Conservation (phyloP, 169 alveolate genomes). For the Plasmodium ovale region DNA sequence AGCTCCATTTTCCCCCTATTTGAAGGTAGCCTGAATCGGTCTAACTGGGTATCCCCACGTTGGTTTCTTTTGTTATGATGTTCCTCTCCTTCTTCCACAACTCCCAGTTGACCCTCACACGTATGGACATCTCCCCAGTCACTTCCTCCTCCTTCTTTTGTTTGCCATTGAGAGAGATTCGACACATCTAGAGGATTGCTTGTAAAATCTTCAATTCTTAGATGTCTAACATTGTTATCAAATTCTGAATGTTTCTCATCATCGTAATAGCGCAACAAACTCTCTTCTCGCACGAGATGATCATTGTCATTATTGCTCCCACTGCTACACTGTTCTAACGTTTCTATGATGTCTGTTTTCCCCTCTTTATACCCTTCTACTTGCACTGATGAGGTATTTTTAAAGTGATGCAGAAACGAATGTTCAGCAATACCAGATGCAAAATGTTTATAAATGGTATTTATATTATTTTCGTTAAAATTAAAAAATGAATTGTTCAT, state of each 20-base stretch:
- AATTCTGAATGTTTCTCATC: no score
- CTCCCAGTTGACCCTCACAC: no score
- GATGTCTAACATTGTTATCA: no score
- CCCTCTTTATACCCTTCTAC: neutral
- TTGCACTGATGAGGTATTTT: neutral
- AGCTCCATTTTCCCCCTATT: neutral
- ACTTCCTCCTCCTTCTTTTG: neutral
- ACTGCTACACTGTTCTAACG: constrained; percentile 3
- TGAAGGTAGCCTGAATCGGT: no score
- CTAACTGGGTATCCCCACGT: no score
- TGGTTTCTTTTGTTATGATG: neutral
- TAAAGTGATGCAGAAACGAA: neutral
- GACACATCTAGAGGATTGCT: no score
- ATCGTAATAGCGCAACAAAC: constrained; percentile 21
- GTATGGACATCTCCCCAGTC: neutral
- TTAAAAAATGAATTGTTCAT: constrained; percentile 41
- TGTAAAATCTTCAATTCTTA: neutral
- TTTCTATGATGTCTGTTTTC: constrained; percentile 1
- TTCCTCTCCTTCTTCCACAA: no score
- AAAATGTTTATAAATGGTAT: constrained; percentile 47
- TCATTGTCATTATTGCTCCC: neutral
- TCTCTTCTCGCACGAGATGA: neutral
- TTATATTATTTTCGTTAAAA: constrained; percentile 41
- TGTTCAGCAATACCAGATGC: constrained; percentile 25
- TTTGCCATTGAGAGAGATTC: neutral